Base-by-base conservation (phyloP, 768 basidiomycete genomes). In the Podaxis sp. region DNA sequence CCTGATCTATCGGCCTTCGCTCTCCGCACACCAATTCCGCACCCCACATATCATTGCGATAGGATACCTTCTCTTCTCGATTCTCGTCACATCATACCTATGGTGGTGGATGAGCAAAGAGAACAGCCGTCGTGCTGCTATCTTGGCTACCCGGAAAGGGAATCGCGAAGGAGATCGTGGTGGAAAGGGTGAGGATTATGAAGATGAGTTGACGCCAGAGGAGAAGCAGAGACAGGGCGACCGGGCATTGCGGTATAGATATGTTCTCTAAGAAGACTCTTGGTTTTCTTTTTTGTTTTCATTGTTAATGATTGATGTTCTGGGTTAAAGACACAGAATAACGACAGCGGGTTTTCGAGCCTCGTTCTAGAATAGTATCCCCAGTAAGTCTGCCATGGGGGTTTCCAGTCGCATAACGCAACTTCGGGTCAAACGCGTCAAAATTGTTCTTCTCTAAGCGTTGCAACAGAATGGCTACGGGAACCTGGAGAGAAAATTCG, bases 351-450 rank as follows among this genome's bases (percentile, higher is more conserved):
- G 46, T 13, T 36, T 16, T 40, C 38, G 13, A 40, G 38, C 11
- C 11, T 35, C 13, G 58, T 50, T 40, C 74, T 69, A 81, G 64
- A 82, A 73, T 69, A 75, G 68, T 77, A 77, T 59, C 72, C 68
- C 64, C 72, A 71, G 78, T 77, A 81, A 57, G 93, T 82, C 68
- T 81, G 79, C 86, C 86, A 90, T 56, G 93, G 83, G 66, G 93
- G 73, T 76, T 82, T 83, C 86, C 93, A 93, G 70, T 89, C 87
- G 72, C 84, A 79, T 67, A 74, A 59, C 73, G 87, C 67, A 93
- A 66, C 65, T 77, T 74, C 28, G 84, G 76, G 63, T 87, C 74
- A 70, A 90, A 93, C 6, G 79, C 87, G 66, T 93, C 79, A 72
- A 94, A 94, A 67, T 87, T 79, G 50, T 76, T 82, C 61, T 77